These are phyloP conservation scores for Penicillium rolfsii DNA, from an alignment of 2,329 filamentous ascomycete species.

Conservation along the genomic window DNA sequence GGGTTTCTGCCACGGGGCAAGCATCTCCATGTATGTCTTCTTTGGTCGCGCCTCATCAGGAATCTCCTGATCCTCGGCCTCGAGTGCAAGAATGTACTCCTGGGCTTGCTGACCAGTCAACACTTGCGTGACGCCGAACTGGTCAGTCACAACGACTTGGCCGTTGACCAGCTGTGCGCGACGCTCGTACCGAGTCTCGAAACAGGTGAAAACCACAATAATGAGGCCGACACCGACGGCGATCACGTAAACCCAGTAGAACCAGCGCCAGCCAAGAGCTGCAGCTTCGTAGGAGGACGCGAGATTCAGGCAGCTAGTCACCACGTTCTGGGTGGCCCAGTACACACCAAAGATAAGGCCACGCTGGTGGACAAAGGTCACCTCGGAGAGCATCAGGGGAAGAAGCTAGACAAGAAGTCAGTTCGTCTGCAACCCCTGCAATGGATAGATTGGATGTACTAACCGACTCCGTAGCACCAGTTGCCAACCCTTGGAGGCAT, in stretches of 20 bases:
- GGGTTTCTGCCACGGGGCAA: constrained; percentile 33
- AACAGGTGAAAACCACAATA: constrained; percentile 43
- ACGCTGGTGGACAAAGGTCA: constrained; percentile 48
- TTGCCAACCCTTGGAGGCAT: constrained; percentile 43
- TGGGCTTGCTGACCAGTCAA: constrained; percentile 37
- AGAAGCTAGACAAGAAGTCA: constrained; percentile 30
- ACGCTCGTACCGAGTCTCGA: constrained; percentile 48
- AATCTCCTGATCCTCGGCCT: constrained; percentile 12
- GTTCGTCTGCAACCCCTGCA: neutral
- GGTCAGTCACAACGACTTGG: constrained; percentile 43
- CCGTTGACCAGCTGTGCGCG: constrained; percentile 40
- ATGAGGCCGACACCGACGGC: constrained; percentile 42
- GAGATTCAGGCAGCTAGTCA: constrained; percentile 39
- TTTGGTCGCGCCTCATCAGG: constrained; percentile 16
- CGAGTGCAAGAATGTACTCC: constrained; percentile 9
- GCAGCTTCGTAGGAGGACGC: constrained; percentile 42
- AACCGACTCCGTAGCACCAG: constrained; percentile 45
- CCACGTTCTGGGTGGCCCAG: constrained; percentile 45
- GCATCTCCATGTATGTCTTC: constrained; percentile 34
- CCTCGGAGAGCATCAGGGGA: constrained; percentile 45
- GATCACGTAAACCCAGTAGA: constrained; percentile 48
- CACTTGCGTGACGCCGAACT: constrained; percentile 45
- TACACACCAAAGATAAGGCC: constrained; percentile 44
- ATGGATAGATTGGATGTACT: neutral
- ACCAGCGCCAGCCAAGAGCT: constrained; percentile 47